Base-by-base conservation (phyloP, 441 rosid species). In the Hura crepitans region DNA sequence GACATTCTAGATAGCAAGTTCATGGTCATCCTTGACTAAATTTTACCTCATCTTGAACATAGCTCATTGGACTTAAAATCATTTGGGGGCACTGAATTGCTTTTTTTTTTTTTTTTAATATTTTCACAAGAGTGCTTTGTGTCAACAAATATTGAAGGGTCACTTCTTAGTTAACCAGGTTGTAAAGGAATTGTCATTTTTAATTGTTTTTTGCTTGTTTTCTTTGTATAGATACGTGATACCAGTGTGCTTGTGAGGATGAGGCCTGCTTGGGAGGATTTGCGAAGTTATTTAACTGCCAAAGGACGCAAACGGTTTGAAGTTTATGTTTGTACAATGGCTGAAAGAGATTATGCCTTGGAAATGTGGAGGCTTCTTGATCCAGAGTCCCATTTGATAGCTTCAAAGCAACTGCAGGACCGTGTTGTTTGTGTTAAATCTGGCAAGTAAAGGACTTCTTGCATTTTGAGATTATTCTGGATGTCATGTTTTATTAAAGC, bases 311-410 rank as follows among this genome's bases (percentile, higher is more conserved):
- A 89, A 72, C 75, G 97, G 23, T 93, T 93, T 79, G 98, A 91
- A 82, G 98, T 93, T 72, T 93, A 91, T 81, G 98, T 93, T 66
- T 93, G 98, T 74, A 93, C 98, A 5, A 91, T 93, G 98, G 98
- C 98, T 65, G 98, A 93, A 82, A 84, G 96, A 75, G 92, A 93
- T 80, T 93, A 93, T 88, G 98, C 98, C 72, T 85, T 89, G 31
- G 98, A 93, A 82, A 93, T 93, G 83, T 93, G 98, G 98, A 87
- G 98, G 83, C 91, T 93, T 79, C 98, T 93, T 79, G 98, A 93
- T 74, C 96, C 98, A 6, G 98, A 81, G 79, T 83, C 91, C 42
- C 89, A 86, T 77, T 75, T 96, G 66, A 96, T 96, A 70, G 81
- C 80, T 73, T 77, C 87, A 69, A 89, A 81, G 78, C 89, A 96